Evolutionary conservation across 2,329 filamentous ascomycete genomes (phyloP).

Genomic region (Colletotrichum sp.): DNA sequence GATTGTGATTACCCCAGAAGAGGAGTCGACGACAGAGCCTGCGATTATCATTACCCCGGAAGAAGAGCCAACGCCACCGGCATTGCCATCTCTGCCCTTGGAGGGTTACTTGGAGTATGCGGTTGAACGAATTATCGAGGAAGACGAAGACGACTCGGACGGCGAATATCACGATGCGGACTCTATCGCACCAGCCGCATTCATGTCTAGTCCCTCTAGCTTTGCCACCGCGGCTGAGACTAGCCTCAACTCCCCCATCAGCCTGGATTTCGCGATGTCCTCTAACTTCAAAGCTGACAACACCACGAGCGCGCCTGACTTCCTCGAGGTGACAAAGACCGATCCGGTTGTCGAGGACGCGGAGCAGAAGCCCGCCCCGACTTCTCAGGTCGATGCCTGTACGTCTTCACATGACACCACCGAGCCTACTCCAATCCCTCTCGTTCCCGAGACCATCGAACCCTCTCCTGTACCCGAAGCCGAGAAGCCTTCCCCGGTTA

Average conservation of each 20-base stretch:
- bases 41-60: neutral
- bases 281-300: neutral
- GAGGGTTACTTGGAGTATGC: constrained; percentile 15
- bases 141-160: constrained; percentile 14
- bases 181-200: neutral
- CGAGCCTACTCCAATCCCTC: neutral
- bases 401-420: constrained; percentile 9
- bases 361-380: neutral
- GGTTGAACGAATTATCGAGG: constrained; percentile 10
- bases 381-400: constrained; percentile 8
- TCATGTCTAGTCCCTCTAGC: constrained; percentile 12
- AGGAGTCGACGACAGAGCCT: neutral
- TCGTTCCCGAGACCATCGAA: neutral
- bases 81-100: neutral
- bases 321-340: neutral
- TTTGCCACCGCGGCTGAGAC: constrained; percentile 13
- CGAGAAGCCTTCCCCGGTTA: neutral
- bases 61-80: neutral
- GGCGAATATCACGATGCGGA: constrained; percentile 10
- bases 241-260: constrained; percentile 6
- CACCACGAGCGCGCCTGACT: neutral
- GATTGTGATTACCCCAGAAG: neutral
- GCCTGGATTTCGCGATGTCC: neutral
- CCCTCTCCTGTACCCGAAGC: neutral
- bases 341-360: neutral